Percentiles rank a stretch among this genome's conserved stretches.
These are phyloP conservation scores for Daldinia eschscholtzii DNA, from an alignment of 2,329 filamentous ascomycete genomes.

Conservation along the genomic window DNA sequence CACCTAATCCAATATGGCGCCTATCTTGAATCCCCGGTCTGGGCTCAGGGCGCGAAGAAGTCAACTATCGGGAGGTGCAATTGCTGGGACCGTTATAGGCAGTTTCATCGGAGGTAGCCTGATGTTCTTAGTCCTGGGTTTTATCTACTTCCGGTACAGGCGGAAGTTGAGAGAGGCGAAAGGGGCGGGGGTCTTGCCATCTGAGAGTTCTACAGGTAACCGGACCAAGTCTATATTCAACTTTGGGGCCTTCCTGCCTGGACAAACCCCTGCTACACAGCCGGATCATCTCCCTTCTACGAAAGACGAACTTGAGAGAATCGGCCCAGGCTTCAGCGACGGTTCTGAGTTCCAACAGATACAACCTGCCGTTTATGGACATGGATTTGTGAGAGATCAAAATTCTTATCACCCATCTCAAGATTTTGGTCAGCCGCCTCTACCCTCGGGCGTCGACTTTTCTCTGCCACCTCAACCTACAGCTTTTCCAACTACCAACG, in stretches of 20 bases:
- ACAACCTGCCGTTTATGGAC: conserved; percentile 38
- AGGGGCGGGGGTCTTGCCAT: conserved; percentile 42
- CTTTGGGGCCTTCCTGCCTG: conserved; percentile 36
- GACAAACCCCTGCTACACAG: conserved; percentile 27
- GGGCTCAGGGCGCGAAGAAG: conserved; percentile 46
- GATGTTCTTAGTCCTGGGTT: conserved; percentile 50
- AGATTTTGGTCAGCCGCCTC: conserved; percentile 37
- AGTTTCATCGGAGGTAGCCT: conserved; percentile 50
- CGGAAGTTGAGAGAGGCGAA: conserved; percentile 45
- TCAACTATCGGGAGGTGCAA: conserved; percentile 48
- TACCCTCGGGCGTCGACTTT: conserved; percentile 45
- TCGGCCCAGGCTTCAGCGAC: conserved; percentile 30
- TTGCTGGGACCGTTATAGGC: conserved; percentile 52
- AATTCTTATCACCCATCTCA: conserved; percentile 38
- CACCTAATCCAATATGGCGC: conserved; percentile 39
- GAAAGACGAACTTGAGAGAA: conserved; percentile 43
- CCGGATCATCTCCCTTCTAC: conserved; percentile 33
- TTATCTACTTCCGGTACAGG: conserved; percentile 52
- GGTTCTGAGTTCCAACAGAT: conserved; percentile 39
- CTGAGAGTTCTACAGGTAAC: conserved; percentile 34
- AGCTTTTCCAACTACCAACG: conserved; percentile 42
- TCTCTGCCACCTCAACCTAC: conserved; percentile 43
- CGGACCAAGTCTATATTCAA: conserved; percentile 39
- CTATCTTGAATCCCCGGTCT: conserved; percentile 36
- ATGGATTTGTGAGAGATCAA: conserved; percentile 42